Base-by-base conservation (phyloP, 352 stramenopile species). In the Stephanocyclus meneghinianus region DNA sequence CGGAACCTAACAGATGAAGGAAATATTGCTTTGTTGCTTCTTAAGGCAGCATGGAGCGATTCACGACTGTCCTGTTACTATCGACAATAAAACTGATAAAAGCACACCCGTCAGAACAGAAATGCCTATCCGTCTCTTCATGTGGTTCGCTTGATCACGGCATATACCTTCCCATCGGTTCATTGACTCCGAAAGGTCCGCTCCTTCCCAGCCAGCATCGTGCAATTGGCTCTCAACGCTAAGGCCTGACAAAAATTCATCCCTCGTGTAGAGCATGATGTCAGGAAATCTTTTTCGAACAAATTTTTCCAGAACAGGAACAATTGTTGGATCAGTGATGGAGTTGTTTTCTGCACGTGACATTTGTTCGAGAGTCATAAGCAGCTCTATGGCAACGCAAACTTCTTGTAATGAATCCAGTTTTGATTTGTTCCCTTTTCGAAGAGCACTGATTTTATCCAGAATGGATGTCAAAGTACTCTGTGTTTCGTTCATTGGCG, bases 161-260 rank as follows among this genome's bases (percentile, higher is more conserved):
- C 73, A 56, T 55, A 74, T 18, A 15, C 56, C 40, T 16, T 68
- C 45, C 75, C 75, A 82, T 60, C 45, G 32, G 29, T 47, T 44
- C 10, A 74, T 29, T 32, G 68, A 61, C 13, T n/a, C 29, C 29
- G 30, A 51, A 35, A 82, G 32, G 13, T 55, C 30, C 29, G 48
- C 32, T 56, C 48, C 21, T 51, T 73, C 65, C 75, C 75, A 82
- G 51, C 35, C 26, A 61, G 30, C 29, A 40, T 50, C 18, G 11
- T 62, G 16, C 1, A 82, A 59, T 61, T 82, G 75, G 71, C 75
- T 78, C 44, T 82, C 75, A 50, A 82, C 55, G 37, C 75, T 82
- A 26, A 57, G 56, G 21, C 63, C 75, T 62, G 37, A 21, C 56
- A 61, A 82, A 56, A 32, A 37, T 78, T 82, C 75, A 50, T 82